Percentiles rank a stretch among this genome's conserved stretches.
These are phyloP conservation scores for Juglanconis sp. DNA, from an alignment of 2,329 filamentous ascomycete species.

Conservation along the genomic window DNA sequence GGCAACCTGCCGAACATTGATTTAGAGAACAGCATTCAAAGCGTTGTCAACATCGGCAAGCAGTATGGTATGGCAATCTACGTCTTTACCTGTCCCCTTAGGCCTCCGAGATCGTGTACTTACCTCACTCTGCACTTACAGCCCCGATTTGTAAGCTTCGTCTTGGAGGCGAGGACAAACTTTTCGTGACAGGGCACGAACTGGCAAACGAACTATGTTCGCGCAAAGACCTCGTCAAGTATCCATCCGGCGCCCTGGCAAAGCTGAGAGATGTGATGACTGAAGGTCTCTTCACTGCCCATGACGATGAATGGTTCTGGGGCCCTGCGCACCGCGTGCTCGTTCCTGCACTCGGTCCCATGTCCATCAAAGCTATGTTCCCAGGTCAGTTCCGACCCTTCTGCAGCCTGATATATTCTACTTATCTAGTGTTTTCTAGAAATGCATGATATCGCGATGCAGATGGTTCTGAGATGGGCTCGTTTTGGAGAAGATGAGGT, in stretches of 20 bases:
- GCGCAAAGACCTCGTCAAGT: constrained; percentile 3
- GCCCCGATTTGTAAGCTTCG: constrained; percentile 2
- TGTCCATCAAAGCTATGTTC: constrained; percentile 5
- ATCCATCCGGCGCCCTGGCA: background rate
- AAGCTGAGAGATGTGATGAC: background rate
- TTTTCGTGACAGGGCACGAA: background rate
- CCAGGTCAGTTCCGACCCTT: background rate
- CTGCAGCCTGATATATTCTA: background rate
- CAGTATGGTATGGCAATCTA: background rate
- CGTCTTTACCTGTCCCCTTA: background rate
- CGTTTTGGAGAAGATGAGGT: constrained; percentile 23
- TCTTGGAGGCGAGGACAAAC: background rate
- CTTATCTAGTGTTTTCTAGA: constrained; percentile 21
- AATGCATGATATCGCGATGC: constrained; percentile 47
- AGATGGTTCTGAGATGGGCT: constrained; percentile 52
- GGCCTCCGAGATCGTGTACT: background rate
- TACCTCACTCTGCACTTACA: background rate
- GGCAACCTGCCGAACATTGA: background rate
- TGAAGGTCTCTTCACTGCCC: background rate
- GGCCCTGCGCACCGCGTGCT: background rate
- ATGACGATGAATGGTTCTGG: constrained; percentile 4
- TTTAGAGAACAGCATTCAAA: background rate
- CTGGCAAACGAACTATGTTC: constrained; percentile 2
- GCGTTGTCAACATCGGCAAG: background rate
- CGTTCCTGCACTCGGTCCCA: constrained; percentile 3